Percentiles rank a stretch among this genome's conserved stretches.
phyloP scores from a whole-genome alignment of 306 rosid genomes.

The Vigna reflexopilosa region DNA sequence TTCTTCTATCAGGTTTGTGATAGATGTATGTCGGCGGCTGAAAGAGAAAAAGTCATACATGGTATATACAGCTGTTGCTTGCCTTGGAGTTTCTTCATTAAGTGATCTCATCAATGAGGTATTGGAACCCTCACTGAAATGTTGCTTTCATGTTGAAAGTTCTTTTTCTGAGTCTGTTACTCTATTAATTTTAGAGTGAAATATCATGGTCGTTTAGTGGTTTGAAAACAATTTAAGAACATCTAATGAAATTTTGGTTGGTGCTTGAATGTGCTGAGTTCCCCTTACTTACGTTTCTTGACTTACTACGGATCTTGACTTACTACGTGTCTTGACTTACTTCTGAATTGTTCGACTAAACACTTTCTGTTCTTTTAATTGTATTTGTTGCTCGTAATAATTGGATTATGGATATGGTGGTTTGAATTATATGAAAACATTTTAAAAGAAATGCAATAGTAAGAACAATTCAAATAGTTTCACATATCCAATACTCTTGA shows the following conservation, averaged over 20 bases:
- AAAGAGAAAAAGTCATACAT: slow-evolving; percentile 85
- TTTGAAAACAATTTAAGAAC: slow-evolving; percentile 6
- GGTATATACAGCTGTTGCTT: slow-evolving; percentile 89
- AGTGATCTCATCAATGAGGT: slow-evolving; percentile 87
- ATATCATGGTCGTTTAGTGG: slow-evolving; percentile 23
- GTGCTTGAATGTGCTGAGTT: background rate
- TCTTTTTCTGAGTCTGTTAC: background rate
- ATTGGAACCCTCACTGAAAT: slow-evolving; percentile 37
- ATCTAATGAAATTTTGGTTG: slow-evolving; percentile 23
- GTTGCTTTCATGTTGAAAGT: slow-evolving; percentile 32
- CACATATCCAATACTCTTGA: no score
- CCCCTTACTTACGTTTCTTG: background rate
- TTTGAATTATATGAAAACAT: background rate
- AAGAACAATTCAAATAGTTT: no score
- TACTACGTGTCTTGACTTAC: background rate
- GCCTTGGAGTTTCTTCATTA: slow-evolving; percentile 81
- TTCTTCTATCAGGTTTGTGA: slow-evolving; percentile 72
- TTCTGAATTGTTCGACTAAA: background rate
- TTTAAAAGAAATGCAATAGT: no score
- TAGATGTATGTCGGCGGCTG: slow-evolving; percentile 67
- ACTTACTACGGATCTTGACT: background rate
- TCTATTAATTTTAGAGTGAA: slow-evolving; percentile 19
- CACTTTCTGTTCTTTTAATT: background rate
- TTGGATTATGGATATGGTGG: background rate
- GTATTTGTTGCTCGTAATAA: background rate